Evolutionary conservation across 768 basidiomycete species (phyloP).

Genomic region (Lentinula sp.): DNA sequence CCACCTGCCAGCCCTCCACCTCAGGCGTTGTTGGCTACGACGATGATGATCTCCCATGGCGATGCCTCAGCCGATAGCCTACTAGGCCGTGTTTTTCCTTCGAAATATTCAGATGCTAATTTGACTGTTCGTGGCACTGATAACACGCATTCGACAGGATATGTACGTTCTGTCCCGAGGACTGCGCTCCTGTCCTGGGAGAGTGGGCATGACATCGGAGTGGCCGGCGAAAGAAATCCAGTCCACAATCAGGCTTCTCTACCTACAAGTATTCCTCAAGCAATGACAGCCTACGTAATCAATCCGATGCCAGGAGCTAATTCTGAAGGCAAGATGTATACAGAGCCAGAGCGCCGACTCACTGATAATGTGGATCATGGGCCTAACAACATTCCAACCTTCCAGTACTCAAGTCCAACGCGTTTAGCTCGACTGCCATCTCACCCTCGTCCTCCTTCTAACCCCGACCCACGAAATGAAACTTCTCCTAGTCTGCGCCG

Average conservation of each 20-base stretch:
- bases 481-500: conserved; percentile 11
- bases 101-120: conserved; percentile 14
- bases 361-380: background rate
- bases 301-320: conserved; percentile 7
- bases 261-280: background rate
- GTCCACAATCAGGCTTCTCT: background rate
- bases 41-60: conserved; percentile 3
- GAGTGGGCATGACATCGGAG: conserved; percentile 5
- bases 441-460: conserved; percentile 4
- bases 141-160: conserved; percentile 10
- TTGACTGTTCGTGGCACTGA: conserved; percentile 13
- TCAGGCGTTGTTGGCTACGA: background rate
- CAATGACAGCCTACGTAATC: background rate
- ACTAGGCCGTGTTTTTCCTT: conserved; percentile 20
- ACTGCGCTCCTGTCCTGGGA: background rate
- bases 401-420: too few relatives aligned
- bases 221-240: conserved; percentile 6
- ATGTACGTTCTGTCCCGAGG: background rate
- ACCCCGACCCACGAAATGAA: background rate
- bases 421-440: background rate
- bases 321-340: too few relatives aligned
- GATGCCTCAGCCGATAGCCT: conserved; percentile 16
- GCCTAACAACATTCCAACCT: too few relatives aligned
- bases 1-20: conserved; percentile 13
- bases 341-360: background rate